Evolutionary conservation across 306 rosid species (phyloP), one percentile per base, ranked within the genome.

Genomic region (Vigna angularis): DNA sequence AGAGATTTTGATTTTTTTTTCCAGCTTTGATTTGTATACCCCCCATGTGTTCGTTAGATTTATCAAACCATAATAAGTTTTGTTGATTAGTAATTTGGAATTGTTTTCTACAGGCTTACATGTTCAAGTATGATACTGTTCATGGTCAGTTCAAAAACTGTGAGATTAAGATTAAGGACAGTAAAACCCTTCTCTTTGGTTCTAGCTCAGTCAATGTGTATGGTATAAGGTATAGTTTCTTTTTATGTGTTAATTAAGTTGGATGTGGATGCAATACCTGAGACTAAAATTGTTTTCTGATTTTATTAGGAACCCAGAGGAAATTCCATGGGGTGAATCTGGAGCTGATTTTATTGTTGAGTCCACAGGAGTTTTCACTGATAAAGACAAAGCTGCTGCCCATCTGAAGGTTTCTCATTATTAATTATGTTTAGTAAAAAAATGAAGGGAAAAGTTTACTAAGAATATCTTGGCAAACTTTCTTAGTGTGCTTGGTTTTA

Each of bases 291-390:
- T 71, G 16, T 49, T 22, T 50, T 51, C 1, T 22, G 16, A 15
- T 3, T 64, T 53, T 9, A 44, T 17, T 65, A 80, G 88, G 85
- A 82, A 82, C 51, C 90, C 89, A 0, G 86, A 83, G 47, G 89
- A 85, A 74, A 87, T 89, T 81, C 89, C 93, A 16, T 87, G 93
- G 93, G 86, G 82, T 32, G 55, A 81, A 62, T 80, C 74, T 0
- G 88, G 90, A 52, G 90, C 90, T 26, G 89, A 87, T 1, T 87
- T 12, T 81, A 86, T 89, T n/a, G 93, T 87, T 2, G 89, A 87
- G 81, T 89, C 93, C 11, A 92, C 95, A 9, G 97, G 97, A 58
- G 97, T 92, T 64, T 92, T 92, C 86, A 92, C 97, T 7, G 97
- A 92, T 72, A 84, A 92, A 83, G 90, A 88, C 81, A 92, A 92